These are phyloP conservation scores for Allomyces javanicus DNA, from an alignment of 192 early-diverging fungal species.

Conservation along the genomic window DNA sequence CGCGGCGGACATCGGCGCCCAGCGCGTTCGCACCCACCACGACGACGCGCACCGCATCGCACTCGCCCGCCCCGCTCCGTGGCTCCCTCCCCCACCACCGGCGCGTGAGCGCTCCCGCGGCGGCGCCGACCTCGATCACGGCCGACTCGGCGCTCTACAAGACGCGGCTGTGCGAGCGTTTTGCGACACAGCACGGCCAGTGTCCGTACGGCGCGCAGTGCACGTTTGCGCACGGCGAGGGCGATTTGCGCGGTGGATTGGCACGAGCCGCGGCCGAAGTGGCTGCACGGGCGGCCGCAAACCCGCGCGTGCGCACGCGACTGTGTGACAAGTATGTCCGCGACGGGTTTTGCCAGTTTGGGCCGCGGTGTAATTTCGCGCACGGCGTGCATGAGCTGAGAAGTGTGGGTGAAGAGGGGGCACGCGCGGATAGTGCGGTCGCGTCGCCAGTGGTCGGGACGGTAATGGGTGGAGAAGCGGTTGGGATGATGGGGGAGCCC, in stretches of 20 bases:
- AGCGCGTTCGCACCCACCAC: too few relatives aligned
- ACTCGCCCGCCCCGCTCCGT: too few relatives aligned
- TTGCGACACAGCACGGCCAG: conserved; percentile 42
- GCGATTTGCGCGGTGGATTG: conserved; percentile 39
- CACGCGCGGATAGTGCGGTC: too few relatives aligned
- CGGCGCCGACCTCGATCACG: too few relatives aligned
- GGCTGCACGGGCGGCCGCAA: conserved; percentile 15
- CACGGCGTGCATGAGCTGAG: conserved; percentile 21
- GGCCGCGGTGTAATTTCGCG: conserved; percentile 70
- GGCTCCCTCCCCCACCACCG: too few relatives aligned
- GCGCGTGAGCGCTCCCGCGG: too few relatives aligned
- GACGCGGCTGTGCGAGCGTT: conserved; percentile 67
- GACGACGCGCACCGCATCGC: too few relatives aligned
- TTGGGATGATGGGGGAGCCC: too few relatives aligned
- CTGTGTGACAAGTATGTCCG: conserved; percentile 63
- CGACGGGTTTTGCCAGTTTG: conserved; percentile 60
- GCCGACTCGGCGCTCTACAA: conserved; percentile 65
- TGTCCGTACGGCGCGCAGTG: conserved; percentile 52
- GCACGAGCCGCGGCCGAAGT: conserved; percentile 7
- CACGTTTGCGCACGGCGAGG: conserved; percentile 55
- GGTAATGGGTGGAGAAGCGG: too few relatives aligned
- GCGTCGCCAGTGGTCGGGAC: too few relatives aligned
- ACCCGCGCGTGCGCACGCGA: conserved; percentile 62
- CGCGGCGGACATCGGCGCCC: too few relatives aligned
- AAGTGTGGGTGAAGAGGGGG: too few relatives aligned